Conservation (phyloP, 306 rosid genomes). For the Arachis stenosperma region DNA sequence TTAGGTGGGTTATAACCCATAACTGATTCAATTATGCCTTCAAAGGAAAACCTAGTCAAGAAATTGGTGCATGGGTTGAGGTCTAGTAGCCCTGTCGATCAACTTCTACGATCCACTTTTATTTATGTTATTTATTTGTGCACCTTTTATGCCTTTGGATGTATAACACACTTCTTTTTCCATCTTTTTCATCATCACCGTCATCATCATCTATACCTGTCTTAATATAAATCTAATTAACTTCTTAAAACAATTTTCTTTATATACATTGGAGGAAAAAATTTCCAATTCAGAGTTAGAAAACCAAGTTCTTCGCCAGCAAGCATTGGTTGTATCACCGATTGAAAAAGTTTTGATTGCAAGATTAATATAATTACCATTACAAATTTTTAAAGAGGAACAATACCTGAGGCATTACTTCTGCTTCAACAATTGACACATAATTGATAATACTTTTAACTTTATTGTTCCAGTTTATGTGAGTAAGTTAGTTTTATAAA, state of each 20-base stretch:
- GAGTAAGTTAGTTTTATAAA: too few species aligned
- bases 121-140: background rate
- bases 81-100: background rate
- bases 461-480: too few species aligned
- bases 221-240: slow-evolving; percentile 22
- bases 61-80: background rate
- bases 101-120: background rate
- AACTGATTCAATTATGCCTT: background rate
- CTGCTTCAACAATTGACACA: too few species aligned
- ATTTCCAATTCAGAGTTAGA: slow-evolving; percentile 94
- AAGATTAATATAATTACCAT: slow-evolving; percentile 29
- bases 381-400: too few species aligned
- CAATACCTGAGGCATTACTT: too few species aligned
- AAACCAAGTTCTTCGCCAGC: slow-evolving; percentile 99
- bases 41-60: background rate
- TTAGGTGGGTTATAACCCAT: background rate
- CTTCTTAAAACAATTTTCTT: slow-evolving; percentile 27
- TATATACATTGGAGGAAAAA: slow-evolving; percentile 86
- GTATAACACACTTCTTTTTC: slow-evolving; percentile 24
- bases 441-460: too few species aligned
- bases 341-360: slow-evolving; percentile 76
- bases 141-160: slow-evolving; percentile 16
- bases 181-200: background rate
- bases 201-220: background rate
- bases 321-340: slow-evolving; percentile 94